phyloP scores from a whole-genome alignment of 176 grass and related monocot species.

The Raddia distichophylla region DNA sequence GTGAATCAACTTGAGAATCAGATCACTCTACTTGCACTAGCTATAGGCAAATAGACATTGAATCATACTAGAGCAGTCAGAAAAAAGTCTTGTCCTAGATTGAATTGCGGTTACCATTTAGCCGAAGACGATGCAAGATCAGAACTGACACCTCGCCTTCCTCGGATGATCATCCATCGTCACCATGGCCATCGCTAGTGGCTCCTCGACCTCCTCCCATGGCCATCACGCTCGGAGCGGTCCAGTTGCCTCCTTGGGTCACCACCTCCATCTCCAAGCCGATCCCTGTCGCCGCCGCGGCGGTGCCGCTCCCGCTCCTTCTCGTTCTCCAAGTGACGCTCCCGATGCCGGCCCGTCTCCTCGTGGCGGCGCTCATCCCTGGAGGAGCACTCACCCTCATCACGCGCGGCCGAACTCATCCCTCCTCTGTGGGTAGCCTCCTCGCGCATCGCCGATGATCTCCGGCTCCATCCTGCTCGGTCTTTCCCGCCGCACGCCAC shows the following conservation, averaged over 20 bases:
- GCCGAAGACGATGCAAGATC: constrained; percentile 12
- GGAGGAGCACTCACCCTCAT: background rate
- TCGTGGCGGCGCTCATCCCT: constrained; percentile 2
- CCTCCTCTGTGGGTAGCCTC: constrained; percentile 25
- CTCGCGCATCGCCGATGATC: constrained; percentile 18
- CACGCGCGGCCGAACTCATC: background rate
- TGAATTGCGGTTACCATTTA: constrained; percentile 44
- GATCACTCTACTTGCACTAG: too few species aligned
- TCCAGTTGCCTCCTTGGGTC: constrained; percentile 31
- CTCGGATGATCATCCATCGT: constrained; percentile 39
- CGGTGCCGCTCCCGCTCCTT: constrained; percentile 34
- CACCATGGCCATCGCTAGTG: constrained; percentile 33
- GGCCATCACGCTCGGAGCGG: constrained; percentile 34
- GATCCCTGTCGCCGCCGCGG: constrained; percentile 31
- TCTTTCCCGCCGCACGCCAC: constrained; percentile 1
- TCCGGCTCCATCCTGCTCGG: constrained; percentile 30
- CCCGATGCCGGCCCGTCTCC: background rate
- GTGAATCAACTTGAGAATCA: too few species aligned
- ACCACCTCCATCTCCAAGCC: constrained; percentile 27
- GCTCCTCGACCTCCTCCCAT: constrained; percentile 32
- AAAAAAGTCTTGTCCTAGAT: background rate
- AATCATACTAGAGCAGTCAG: background rate
- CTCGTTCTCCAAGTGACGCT: constrained; percentile 9
- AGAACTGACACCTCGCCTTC: background rate
- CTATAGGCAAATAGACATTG: too few species aligned